A percentile compares a stretch with the other conserved stretches of the same genome.
Evolutionary conservation across 2,329 filamentous ascomycete species (phyloP).

Genomic region (Claviceps humidiphila): DNA sequence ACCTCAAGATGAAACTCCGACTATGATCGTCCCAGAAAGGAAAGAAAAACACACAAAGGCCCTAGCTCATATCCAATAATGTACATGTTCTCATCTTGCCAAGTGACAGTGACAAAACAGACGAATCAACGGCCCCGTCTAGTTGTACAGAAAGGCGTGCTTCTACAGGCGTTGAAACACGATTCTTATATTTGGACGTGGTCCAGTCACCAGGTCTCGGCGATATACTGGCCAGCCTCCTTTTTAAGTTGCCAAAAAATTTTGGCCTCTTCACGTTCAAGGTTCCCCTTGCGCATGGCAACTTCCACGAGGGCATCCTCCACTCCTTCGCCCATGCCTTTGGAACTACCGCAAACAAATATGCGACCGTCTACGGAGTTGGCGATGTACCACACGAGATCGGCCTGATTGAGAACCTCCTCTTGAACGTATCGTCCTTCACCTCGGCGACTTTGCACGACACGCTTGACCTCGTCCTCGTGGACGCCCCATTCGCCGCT

Average conservation of each 20-base stretch:
- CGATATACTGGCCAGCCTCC: slow-evolving; percentile 88
- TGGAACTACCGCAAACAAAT: slow-evolving; percentile 90
- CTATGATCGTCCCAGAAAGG: too few species aligned
- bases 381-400: slow-evolving; percentile 97
- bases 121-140: too few species aligned
- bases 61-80: too few species aligned
- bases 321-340: slow-evolving; percentile 96
- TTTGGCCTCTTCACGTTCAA: slow-evolving; percentile 68
- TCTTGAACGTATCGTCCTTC: slow-evolving; percentile 92
- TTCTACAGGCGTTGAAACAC: too few species aligned
- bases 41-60: too few species aligned
- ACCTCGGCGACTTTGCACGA: slow-evolving; percentile 62
- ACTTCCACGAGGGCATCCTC: slow-evolving; percentile 79
- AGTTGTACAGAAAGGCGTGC: background rate
- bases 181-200: background rate
- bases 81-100: too few species aligned
- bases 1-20: too few species aligned
- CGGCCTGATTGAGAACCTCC: slow-evolving; percentile 79
- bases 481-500: slow-evolving; percentile 92
- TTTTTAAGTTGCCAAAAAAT: slow-evolving; percentile 89
- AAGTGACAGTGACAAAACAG: too few species aligned
- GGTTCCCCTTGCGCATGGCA: slow-evolving; percentile 81
- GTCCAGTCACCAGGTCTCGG: slow-evolving; percentile 52
- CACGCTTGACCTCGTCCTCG: slow-evolving; percentile 72
- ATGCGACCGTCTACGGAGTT: slow-evolving; percentile 91